Base-by-base conservation (phyloP, 768 basidiomycete species). In the Kwoniella mangroviensis region DNA sequence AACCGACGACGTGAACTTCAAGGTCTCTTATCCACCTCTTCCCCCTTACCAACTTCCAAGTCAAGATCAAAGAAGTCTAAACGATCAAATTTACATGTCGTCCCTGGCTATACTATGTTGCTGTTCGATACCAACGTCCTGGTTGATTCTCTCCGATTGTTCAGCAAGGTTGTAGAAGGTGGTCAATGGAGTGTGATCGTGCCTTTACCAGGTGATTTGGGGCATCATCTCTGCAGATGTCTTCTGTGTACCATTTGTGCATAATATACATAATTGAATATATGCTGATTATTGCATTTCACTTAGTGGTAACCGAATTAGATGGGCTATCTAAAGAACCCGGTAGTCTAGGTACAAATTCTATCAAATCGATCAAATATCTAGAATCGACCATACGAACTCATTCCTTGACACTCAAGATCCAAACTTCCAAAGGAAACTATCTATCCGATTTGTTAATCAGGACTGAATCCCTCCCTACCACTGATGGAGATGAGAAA, bases 71-170 rank as follows among this genome's bases (percentile, higher is more conserved):
- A 43, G 19, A 21, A 42, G 2, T 49, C 6, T 10, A 66, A 56
- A 28, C 55, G 42, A 58, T 66, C 65, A 22, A 56, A 52, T 22
- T 19, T 63, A 26, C 59, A 63, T 58, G 87, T 93, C 73, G 85
- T 92, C 6, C 87, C 92, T 3, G 96, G 96, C 2, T 97, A 94
- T 83, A 93, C 93, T 12, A 86, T 91, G 55, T 90, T 99, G 67
- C 90, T 99, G 34, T 85, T 96, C 78, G 96, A 98, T 83, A 98
- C 96, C 58, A 98, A 98, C 84, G 92, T 98, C 66, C 86, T 99
- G 0, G 87, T 98, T 17, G 91, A 92, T 0, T 93, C 93, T 0
- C 86, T 98, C 4, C 82, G 89, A 0, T 85, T 91, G 73, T 86
- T 99, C 68, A 83, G 88, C 0, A 87, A 89, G 13, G 86, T 98